Evolutionary conservation across 768 basidiomycete species (phyloP), one percentile per base, ranked within the genome.

Genomic region (Naganishia friedmannii): DNA sequence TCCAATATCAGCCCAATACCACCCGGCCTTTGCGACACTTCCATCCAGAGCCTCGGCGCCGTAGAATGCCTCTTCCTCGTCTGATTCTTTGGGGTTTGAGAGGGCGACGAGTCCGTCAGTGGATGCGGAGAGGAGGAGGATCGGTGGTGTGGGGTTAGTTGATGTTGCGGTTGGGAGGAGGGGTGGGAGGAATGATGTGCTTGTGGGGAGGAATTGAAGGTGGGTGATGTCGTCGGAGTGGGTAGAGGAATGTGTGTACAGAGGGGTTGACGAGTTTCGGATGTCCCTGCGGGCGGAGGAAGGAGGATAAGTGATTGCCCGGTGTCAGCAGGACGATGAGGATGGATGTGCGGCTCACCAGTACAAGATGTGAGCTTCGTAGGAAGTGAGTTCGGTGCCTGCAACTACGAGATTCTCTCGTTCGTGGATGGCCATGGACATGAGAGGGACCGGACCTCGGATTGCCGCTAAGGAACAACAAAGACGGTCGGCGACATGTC

Each of bases 211-310:
- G 68, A 90, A 90, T 66, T 86, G 85, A 0, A 95, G 80, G 5
- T 86, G 84, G 0, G 93, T 95, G 68, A 97, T 87, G 76, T 97
- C 93, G 80, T 97, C 93, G 2, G 93, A 94, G 77, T 97, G 93
- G 0, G 92, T 92, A 2, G 90, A 91, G 3, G 86, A 83, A 80
- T 96, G 93, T n/a, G 83, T 84, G 37, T 90, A 87, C 1, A 92
- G 77, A 4, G 89, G 89, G 0, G 85, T 84, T 1, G 83, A 84
- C 12, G 92, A 87, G 66, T 87, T 86, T n/a, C 93, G 87, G 23
- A 89, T 89, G 79, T 97, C 93, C 60, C 60, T 63, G 23, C 21
- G 23, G 8, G 54, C 56, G 46, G 17, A 32, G n/a, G n/a, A 4
- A 0, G 15, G 55, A n/a, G 42, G 42, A 57, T n/a, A 53, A 46